Conservation (phyloP, 805 yeast species). For the Saccharomycopsis sp. region DNA sequence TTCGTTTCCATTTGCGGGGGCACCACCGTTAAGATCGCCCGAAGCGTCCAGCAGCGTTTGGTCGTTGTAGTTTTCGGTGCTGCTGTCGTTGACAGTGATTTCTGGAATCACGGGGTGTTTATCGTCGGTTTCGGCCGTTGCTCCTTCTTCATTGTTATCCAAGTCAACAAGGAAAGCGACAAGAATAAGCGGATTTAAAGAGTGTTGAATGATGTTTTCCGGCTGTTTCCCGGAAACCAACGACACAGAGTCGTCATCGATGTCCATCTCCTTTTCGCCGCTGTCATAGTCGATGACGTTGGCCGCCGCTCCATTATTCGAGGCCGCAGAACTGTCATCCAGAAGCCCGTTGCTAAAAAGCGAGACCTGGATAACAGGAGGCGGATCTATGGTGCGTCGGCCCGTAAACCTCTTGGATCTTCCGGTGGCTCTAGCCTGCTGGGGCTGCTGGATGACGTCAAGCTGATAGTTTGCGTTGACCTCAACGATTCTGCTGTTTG, state of each 20-base stretch:
- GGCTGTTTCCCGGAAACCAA: conserved; percentile 1
- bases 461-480: conserved; percentile 15
- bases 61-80: not conserved
- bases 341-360: conserved; percentile 1
- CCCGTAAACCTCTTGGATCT: conserved; percentile 21
- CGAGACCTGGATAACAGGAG: conserved; percentile 22
- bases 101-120: not conserved
- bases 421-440: conserved; percentile 22
- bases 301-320: not conserved
- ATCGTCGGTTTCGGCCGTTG: not conserved
- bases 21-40: not conserved
- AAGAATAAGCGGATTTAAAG: conserved; percentile 19
- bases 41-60: too few species aligned
- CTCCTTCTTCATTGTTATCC: not conserved
- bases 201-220: conserved; percentile 16
- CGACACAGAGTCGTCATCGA: conserved; percentile 3
- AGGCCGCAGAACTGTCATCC: too few species aligned
- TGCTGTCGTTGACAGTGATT: not conserved
- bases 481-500: conserved; percentile 1
- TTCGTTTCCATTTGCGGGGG: not conserved
- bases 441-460: conserved; percentile 21
- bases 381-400: conserved; percentile 22
- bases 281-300: too few species aligned
- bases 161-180: conserved; percentile 17
- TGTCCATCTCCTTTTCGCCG: not conserved